Evolutionary conservation across 306 rosid genomes (phyloP), one percentile per base, ranked within the genome.

Genomic region (Ceratonia siliqua): DNA sequence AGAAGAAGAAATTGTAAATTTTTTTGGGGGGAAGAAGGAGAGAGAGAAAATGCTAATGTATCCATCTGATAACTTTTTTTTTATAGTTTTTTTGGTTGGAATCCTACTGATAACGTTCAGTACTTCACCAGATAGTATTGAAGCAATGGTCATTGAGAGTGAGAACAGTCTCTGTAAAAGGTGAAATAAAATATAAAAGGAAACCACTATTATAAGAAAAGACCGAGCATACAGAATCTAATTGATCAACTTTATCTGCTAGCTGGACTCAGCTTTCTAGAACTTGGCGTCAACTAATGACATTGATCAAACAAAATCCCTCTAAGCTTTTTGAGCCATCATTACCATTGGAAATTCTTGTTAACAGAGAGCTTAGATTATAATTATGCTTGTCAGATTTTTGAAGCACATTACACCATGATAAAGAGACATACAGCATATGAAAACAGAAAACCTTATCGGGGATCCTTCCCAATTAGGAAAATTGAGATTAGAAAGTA

Each of bases 181-280:
- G 67, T 70, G 41, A 72, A 70, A 68, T 73, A 62, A 73, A 72
- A 63, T 68, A 73, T 36, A 65, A 62, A 20, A 54, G 71, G 69
- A 17, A 66, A 73, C 49, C 64, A 64, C 56, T 42, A 55, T 46
- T 62, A 32, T 63, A 58, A 78, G 81, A 72, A 71, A 84, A 82
- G 69, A 52, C 61, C 58, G 72, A 70, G 74, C 77, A 73, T 52
- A 75, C 74, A 75, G 86, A 89, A 86, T 84, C 90, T 72, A 81
- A 64, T 83, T 81, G 62, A 80, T 62, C 36, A 36, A 70, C 75
- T 80, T 73, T 81, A 55, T 69, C 53, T 71, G 84, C 84, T 86
- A 89, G 89, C 95, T 91, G 97, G 88, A 81, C 73, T 84, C 87
- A 86, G 77, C 89, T 87, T 85, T 88, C 73, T 77, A 66, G 75